Percentiles rank a stretch among this genome's conserved stretches.
phyloP scores from a whole-genome alignment of 768 basidiomycete species.

The Suillus americanus region DNA sequence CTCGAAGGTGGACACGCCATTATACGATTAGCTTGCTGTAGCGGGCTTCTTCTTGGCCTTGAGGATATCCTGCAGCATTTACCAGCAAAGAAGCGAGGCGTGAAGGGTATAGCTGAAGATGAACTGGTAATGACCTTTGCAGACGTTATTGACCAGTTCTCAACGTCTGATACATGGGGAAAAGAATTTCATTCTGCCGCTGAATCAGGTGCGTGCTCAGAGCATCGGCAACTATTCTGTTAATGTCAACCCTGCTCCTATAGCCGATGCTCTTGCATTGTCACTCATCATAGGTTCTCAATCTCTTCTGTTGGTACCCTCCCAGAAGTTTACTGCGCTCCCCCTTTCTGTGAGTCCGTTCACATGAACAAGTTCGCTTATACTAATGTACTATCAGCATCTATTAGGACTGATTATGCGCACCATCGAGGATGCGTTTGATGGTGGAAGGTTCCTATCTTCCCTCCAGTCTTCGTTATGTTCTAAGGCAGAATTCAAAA shows the following conservation, averaged over 20 bases:
- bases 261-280: conserved; percentile 43
- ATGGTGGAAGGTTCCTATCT: conserved; percentile 54
- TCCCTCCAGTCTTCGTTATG: conserved; percentile 38
- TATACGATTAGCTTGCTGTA: conserved; percentile 58
- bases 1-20: conserved; percentile 66
- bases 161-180: conserved; percentile 53
- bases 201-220: conserved; percentile 35
- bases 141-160: conserved; percentile 67
- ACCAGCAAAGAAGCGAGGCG: conserved; percentile 30
- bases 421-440: conserved; percentile 55
- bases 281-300: conserved; percentile 59
- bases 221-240: background rate
- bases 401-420: conserved; percentile 39
- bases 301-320: conserved; percentile 54
- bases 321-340: conserved; percentile 56
- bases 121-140: conserved; percentile 70
- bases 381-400: conserved; percentile 12
- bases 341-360: conserved; percentile 49
- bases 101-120: conserved; percentile 52
- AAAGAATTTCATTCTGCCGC: conserved; percentile 62
- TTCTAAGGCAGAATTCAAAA: conserved; percentile 16
- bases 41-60: conserved; percentile 64
- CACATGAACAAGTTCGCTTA: conserved; percentile 18
- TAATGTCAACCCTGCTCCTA: conserved; percentile 6
- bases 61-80: conserved; percentile 45